Conservation (phyloP, 2,329 filamentous ascomycete species). For the Botryotinia narcissicola region DNA sequence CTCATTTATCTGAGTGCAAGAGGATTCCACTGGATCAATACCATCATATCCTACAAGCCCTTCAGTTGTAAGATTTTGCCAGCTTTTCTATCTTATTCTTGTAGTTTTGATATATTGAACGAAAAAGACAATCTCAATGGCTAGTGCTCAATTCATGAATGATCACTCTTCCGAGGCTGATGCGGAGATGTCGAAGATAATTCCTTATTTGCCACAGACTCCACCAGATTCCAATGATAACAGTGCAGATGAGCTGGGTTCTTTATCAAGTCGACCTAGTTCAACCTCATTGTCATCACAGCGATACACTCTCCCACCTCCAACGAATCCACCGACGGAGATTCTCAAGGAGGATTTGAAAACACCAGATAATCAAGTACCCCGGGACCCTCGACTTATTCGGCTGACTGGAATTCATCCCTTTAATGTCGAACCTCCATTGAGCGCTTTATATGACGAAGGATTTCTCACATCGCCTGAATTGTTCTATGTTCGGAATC, state of each 20-base stretch:
- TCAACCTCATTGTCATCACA: slow-evolving; percentile 17
- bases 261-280: slow-evolving; percentile 28
- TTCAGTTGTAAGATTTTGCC: background rate
- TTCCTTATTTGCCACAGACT: slow-evolving; percentile 30
- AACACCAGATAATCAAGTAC: slow-evolving; percentile 80
- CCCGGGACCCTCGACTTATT: slow-evolving; percentile 77
- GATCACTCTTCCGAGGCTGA: too few relatives aligned
- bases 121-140: background rate
- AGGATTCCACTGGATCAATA: background rate
- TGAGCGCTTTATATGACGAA: slow-evolving; percentile 72
- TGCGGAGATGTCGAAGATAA: background rate
- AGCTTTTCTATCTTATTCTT: background rate
- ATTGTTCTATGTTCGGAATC: slow-evolving; percentile 88
- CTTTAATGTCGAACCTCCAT: slow-evolving; percentile 84
- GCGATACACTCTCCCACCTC: slow-evolving; percentile 62
- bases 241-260: slow-evolving; percentile 29
- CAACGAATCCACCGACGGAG: slow-evolving; percentile 52
- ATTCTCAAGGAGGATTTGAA: slow-evolving; percentile 74
- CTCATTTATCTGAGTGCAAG: background rate
- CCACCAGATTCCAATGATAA: slow-evolving; percentile 35
- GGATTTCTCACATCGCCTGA: slow-evolving; percentile 86
- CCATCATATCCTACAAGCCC: background rate
- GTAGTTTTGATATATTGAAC: background rate
- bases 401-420: slow-evolving; percentile 85
- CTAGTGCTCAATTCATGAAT: background rate